Base-by-base conservation (phyloP, 805 yeast genomes). In the Danielia oregonensis region DNA sequence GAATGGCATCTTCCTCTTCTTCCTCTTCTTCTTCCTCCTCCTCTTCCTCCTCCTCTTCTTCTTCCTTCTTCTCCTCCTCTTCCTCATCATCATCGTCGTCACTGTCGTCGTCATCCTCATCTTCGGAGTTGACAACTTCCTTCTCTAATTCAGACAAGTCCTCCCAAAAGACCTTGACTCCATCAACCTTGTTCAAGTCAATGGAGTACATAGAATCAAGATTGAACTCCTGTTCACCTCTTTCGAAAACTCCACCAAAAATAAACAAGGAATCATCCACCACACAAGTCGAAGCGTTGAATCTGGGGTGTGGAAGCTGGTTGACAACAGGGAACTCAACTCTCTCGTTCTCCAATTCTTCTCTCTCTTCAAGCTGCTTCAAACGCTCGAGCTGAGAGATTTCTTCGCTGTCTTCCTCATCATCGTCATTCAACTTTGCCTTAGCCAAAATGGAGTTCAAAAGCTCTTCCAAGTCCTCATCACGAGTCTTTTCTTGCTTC, bases 141-240 rank as follows among this genome's bases (percentile, higher is more conserved):
- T 50, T 72, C 64, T 58, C 76, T 42, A 76, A 52, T 40, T 72
- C 80, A n/a, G 65, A 49, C 44, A 86, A 68, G 44, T 89, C 86
- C 59, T 91, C 97, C 97, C 97, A 91, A 44, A 74, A 79, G 0
- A 87, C 85, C 47, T 78, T 83, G 35, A 87, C 79, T 11, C 97
- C 97, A 53, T 91, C 96, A 32, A 89, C 63, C 52, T 81, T 86
- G 25, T 86, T 87, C 45, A 91, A 65, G 61, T 93, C 96, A 30
- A 93, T 69, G 17, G 89, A 72, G 52, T 91, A 93, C 56, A 91
- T 74, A 6, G 95, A 82, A 55, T 91, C 96, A 48, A 93, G 71
- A 26, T 77, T 75, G 55, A 73, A 85, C 56, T 91, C 98, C 40
- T 74, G 81, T 33, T 93, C 97, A 4, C 89, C 95, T 19, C 73